Percentiles rank a stretch among this genome's conserved stretches.
These are phyloP conservation scores for Canna indica DNA, from an alignment of 176 grass and related monocot genomes.

Conservation along the genomic window DNA sequence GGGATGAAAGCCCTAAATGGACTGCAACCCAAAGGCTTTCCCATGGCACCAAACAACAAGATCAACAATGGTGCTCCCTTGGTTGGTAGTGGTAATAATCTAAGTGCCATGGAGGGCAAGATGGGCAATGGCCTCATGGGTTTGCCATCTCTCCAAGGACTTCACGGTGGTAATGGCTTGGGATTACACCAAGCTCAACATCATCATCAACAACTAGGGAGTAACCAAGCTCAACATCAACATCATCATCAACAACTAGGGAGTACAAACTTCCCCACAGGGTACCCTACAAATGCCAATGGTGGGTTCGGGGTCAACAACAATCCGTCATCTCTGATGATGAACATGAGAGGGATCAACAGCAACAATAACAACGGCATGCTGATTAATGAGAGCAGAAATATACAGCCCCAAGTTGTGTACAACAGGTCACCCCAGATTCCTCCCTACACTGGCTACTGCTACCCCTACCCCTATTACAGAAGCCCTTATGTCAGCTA, in stretches of 20 bases:
- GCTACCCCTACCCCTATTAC: slow-evolving; percentile 31
- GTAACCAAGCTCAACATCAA: slow-evolving; percentile 1
- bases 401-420: slow-evolving; percentile 79
- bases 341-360: slow-evolving; percentile 33
- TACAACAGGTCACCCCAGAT: slow-evolving; percentile 87
- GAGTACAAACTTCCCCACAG: slow-evolving; percentile 1
- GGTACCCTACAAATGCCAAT: background rate
- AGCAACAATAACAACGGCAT: slow-evolving; percentile 26
- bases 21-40: slow-evolving; percentile 21
- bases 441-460: slow-evolving; percentile 83
- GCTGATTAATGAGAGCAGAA: slow-evolving; percentile 57
- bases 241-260: background rate
- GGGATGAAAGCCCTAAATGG: slow-evolving; percentile 43
- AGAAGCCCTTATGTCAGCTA: slow-evolving; percentile 22
- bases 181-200: slow-evolving; percentile 5
- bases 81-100: background rate
- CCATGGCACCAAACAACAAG: slow-evolving; percentile 33
- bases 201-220: slow-evolving; percentile 27
- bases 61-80: slow-evolving; percentile 24
- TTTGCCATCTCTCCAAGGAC: too few relatives aligned
- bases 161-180: too few relatives aligned
- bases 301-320: slow-evolving; percentile 41
- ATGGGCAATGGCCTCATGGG: too few relatives aligned
- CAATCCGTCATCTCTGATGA: slow-evolving; percentile 46
- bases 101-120: too few relatives aligned